phyloP scores from a whole-genome alignment of 73 alveolate genomes.

The Diophrys sp. region DNA sequence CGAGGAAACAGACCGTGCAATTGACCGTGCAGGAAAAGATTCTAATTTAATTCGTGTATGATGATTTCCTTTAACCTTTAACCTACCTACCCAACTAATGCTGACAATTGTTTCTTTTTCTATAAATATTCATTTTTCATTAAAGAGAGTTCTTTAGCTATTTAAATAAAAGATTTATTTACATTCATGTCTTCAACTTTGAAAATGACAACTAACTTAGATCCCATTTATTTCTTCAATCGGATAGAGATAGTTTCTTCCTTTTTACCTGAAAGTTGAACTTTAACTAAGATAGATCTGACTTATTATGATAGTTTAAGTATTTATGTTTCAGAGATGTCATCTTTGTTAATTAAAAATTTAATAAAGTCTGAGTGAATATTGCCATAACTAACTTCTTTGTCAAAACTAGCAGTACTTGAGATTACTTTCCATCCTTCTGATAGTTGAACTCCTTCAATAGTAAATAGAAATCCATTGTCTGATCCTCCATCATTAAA shows the following conservation, averaged over 20 bases:
- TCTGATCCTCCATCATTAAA: neutral
- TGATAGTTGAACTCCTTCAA: neutral
- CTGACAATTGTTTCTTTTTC: neutral
- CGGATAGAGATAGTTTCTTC: neutral
- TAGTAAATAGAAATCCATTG: neutral
- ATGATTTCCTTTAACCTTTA: no score
- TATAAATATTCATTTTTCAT: neutral
- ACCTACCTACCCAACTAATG: no score
- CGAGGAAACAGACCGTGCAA: no score
- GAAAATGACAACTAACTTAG: no score
- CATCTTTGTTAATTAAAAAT: neutral
- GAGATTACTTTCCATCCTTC: neutral
- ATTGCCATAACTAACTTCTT: neutral
- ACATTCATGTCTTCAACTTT: neutral
- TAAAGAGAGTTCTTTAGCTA: neutral
- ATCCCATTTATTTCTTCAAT: neutral
- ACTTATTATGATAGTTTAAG: no score
- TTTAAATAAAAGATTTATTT: no score
- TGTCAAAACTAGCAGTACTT: neutral
- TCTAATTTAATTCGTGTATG: no score
- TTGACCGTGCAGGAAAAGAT: no score
- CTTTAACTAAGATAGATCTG: neutral
- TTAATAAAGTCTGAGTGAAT: neutral
- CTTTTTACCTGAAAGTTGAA: neutral
- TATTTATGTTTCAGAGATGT: neutral